Evolutionary conservation across 2,329 filamentous ascomycete genomes (phyloP), one percentile per base, ranked within the genome.

Genomic region (Ilyonectria mors-panacis): DNA sequence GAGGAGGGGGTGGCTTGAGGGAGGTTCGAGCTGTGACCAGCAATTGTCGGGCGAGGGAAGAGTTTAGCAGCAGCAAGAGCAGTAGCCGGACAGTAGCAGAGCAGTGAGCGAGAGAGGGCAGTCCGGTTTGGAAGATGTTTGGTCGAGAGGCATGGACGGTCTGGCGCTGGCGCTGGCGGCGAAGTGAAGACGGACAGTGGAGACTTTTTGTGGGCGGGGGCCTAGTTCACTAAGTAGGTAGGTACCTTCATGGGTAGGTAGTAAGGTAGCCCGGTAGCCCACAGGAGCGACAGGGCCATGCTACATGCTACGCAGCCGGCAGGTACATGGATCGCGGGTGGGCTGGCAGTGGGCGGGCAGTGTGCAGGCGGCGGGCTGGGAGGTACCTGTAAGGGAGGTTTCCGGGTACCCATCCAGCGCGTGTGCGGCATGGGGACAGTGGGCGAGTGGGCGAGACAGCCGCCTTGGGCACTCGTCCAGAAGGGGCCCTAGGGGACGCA

Each of bases 1-100:
- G 73, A 75, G 71, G 73, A 74, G 73, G 73, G 73, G 73, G 73
- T 74, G 73, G 73, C 73, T 75, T 74, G 71, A 74, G 73, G 71
- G 73, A 75, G 69, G 69, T 61, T 63, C 61, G 64, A 75, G 72
- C 73, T 73, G 71, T 66, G 70, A 65, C 68, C 68, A 70, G 67
- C 69, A 71, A 73, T 67, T 68, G 67, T 67, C 63, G 63, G 56
- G 59, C 55, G 54, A 65, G 68, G 60, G 65, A 59, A 44, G 45
- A 60, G 44, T 59, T 56, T 59, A 66, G 64, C 37, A 65, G 42
- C 65, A 57, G 69, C 70, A 60, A 35, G 42, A 59, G 59, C 39
- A 58, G 47, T 62, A 68, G 59, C 55, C 58, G 67, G 59, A 61
- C 30, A 55, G 66, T 62, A 64, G 59, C 62, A 65, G 50, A 67